These are phyloP conservation scores for Fusarium sp. DNA, from an alignment of 2,329 filamentous ascomycete genomes.

Conservation along the genomic window DNA sequence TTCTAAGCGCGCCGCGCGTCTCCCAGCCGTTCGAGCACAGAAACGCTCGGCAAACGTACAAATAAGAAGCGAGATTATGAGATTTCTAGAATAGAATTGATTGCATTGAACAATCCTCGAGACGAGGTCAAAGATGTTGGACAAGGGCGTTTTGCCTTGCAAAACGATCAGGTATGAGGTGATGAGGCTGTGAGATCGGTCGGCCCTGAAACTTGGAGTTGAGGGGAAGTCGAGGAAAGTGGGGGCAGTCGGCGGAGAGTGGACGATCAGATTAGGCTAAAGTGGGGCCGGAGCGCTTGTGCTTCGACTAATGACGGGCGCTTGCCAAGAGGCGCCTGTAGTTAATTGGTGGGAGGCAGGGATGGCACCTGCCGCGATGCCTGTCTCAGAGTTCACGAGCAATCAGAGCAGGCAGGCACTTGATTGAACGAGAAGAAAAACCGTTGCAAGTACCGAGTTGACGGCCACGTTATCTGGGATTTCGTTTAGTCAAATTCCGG, in stretches of 20 bases:
- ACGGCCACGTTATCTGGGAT: neutral
- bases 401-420: slow-evolving; percentile 17
- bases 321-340: slow-evolving; percentile 1
- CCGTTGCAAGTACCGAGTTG: slow-evolving; percentile 2
- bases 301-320: slow-evolving; percentile 28
- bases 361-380: slow-evolving; percentile 1
- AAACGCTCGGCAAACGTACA: neutral
- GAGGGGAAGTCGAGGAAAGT: slow-evolving; percentile 31
- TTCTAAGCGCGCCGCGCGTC: slow-evolving; percentile 3
- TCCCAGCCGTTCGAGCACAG: neutral
- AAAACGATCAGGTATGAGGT: slow-evolving; percentile 6
- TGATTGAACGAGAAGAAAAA: slow-evolving; percentile 18
- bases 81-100: too few relatives aligned
- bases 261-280: slow-evolving; percentile 21
- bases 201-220: slow-evolving; percentile 36
- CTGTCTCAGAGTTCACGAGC: slow-evolving; percentile 7
- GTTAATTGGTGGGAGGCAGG: slow-evolving; percentile 1
- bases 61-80: neutral
- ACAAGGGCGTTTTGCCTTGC: neutral
- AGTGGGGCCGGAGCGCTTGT: slow-evolving; percentile 4
- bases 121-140: neutral
- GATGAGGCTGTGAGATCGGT: slow-evolving; percentile 11
- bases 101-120: neutral
- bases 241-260: slow-evolving; percentile 5
- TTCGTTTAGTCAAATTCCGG: neutral